Conservation (phyloP, 2,329 filamentous ascomycete genomes). For the Venturia effusa region DNA sequence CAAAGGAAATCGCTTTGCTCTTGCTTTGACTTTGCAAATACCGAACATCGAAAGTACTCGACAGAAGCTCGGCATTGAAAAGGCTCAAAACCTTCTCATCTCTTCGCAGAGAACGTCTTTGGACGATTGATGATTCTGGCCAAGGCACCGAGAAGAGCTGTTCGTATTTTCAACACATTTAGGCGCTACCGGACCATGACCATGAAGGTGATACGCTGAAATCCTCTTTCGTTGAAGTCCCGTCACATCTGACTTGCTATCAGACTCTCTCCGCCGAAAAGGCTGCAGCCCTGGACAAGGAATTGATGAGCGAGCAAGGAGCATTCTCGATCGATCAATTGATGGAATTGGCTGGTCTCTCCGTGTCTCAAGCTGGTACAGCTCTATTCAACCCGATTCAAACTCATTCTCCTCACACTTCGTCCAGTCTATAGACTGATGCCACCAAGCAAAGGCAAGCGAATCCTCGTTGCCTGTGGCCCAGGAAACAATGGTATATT, state of each 20-base stretch:
- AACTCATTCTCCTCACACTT: background rate
- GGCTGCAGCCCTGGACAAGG: slow-evolving; percentile 78
- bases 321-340: slow-evolving; percentile 93
- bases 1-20: background rate
- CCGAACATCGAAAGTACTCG: too few relatives aligned
- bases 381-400: background rate
- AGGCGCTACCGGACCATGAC: background rate
- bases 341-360: slow-evolving; percentile 91
- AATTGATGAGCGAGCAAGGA: slow-evolving; percentile 71
- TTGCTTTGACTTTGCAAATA: too few relatives aligned
- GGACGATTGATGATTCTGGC: background rate
- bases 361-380: slow-evolving; percentile 79
- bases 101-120: background rate
- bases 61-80: background rate
- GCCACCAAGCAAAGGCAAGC: slow-evolving; percentile 57
- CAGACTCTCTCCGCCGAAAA: slow-evolving; percentile 82
- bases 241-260: background rate
- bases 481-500: slow-evolving; percentile 53
- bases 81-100: background rate
- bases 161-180: background rate
- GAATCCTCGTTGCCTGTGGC: slow-evolving; percentile 81
- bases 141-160: background rate
- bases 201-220: background rate
- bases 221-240: too few relatives aligned
- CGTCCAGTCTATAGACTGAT: slow-evolving; percentile 69